A percentile compares a stretch with the other conserved stretches of the same genome.
Conservation (phyloP, 176 grass and related monocot genomes). For the Themeda triandra region DNA sequence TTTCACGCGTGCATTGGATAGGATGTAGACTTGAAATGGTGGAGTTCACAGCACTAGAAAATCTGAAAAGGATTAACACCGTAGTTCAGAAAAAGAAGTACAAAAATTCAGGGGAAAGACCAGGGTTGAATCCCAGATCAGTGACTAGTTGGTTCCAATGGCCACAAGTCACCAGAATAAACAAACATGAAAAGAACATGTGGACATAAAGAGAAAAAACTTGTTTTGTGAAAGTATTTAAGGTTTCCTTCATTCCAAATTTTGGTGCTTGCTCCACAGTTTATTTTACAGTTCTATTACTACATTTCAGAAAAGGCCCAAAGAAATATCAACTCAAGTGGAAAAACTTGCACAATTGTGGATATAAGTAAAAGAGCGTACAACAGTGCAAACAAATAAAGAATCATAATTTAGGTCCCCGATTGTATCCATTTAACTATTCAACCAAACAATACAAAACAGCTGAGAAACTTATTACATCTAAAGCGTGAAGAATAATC, state of each 20-base stretch:
- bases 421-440: too few species aligned
- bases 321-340: background rate
- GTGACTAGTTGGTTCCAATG: background rate
- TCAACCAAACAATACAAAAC: background rate
- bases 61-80: constrained; percentile 46
- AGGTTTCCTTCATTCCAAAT: background rate
- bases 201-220: background rate
- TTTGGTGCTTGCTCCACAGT: background rate
- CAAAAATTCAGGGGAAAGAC: too few species aligned
- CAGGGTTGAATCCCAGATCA: background rate
- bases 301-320: background rate
- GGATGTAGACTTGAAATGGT: constrained; percentile 76
- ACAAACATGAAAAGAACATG: background rate
- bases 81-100: background rate
- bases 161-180: background rate
- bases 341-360: background rate
- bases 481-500: background rate
- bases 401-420: background rate
- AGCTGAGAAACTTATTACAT: background rate
- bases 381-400: background rate
- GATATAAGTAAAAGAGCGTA: background rate
- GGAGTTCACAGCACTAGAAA: constrained; percentile 71
- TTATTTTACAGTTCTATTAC: background rate
- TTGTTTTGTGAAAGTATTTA: background rate
- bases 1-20: constrained; percentile 73